Evolutionary conservation across 805 yeast species (phyloP).

Genomic region (Wickerhamiella sergipiensis): DNA sequence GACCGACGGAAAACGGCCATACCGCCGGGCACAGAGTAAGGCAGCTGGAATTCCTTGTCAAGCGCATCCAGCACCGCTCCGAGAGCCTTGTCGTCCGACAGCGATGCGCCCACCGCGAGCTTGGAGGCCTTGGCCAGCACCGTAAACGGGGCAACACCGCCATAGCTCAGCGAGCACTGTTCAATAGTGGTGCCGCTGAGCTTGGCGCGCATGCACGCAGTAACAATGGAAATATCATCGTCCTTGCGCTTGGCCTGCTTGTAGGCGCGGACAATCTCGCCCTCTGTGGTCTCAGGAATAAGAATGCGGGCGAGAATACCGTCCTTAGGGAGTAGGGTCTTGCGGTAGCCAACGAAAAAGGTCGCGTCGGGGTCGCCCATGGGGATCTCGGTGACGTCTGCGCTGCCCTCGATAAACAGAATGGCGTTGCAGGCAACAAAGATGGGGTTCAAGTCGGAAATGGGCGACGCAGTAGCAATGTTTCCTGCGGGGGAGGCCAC

Average conservation of each 20-base stretch:
- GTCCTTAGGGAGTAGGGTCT: conserved; percentile 27
- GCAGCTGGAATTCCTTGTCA: conserved; percentile 29
- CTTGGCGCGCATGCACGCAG: conserved; percentile 27
- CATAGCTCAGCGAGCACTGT: conserved; percentile 29
- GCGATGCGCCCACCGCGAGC: conserved; percentile 14
- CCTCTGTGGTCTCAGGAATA: conserved; percentile 28
- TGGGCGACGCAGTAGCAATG: conserved; percentile 37
- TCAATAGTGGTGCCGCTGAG: conserved; percentile 10
- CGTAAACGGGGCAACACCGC: conserved; percentile 38
- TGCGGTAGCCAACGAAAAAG: conserved; percentile 33
- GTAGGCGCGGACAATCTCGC: conserved; percentile 29
- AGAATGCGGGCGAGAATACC: conserved; percentile 27
- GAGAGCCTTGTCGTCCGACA: conserved; percentile 7
- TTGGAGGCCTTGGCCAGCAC: conserved; percentile 28
- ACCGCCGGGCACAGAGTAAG: conserved; percentile 36
- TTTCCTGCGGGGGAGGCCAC: conserved; percentile 39
- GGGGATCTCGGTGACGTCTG: conserved; percentile 18
- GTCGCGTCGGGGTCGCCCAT: conserved; percentile 26
- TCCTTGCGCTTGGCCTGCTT: conserved; percentile 38
- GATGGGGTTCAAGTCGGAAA: conserved; percentile 35
- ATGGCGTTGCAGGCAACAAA: conserved; percentile 31
- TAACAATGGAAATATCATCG: conserved; percentile 38
- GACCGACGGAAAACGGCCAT: conserved; percentile 35
- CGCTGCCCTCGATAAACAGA: conserved; percentile 25
- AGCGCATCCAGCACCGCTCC: conserved; percentile 10